Evolutionary conservation across 2,329 filamentous ascomycete genomes (phyloP), one percentile per base, ranked within the genome.

Genomic region (Trichoderma asperellum): DNA sequence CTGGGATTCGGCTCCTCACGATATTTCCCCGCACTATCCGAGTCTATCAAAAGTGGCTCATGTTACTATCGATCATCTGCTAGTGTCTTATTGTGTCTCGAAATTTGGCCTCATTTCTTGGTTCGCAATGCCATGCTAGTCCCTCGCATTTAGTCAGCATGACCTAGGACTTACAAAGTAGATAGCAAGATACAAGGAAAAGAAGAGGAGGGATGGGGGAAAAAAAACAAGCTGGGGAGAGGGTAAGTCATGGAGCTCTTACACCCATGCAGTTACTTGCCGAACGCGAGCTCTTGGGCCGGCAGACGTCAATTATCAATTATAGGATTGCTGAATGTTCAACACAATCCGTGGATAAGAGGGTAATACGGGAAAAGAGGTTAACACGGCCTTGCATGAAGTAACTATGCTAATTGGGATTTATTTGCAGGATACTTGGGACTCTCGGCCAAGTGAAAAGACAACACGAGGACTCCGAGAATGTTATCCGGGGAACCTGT

Each of bases 311-410:
- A 32, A 12, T 32, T 34, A 37, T 55, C 16, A 49, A 24, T 64
- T 55, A 64, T 35, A 55, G 43, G 24, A 64, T 56, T 64, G 61
- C 61, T 64, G 34, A 56, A 49, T 27, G 7, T 29, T 56, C 34
- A 4, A 56, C 53, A 29, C 29, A 29, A 29, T 18, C 29, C 53
- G 18, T 56, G 53, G 2, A n/a, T 34, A 56, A 29, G 14, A 56
- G 5, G 8, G 14, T 21, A 49, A 43, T 43, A 43, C 40, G 40
- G 40, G 6, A 43, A n/a, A 43, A 16, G 40, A 43, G 40, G 18
- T 16, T 43, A 43, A n/a, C 18, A 43, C 40, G 16, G 18, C 40
- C 40, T 43, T 43, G 16, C 18, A 43, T 43, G 40, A n/a, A n/a
- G 16, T 6, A 43, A 16, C 18, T 43, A n/a, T 43, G 18, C 18